Base-by-base conservation (phyloP, 2,329 filamentous ascomycete species). In the Phaeophleospora eucalypticola region DNA sequence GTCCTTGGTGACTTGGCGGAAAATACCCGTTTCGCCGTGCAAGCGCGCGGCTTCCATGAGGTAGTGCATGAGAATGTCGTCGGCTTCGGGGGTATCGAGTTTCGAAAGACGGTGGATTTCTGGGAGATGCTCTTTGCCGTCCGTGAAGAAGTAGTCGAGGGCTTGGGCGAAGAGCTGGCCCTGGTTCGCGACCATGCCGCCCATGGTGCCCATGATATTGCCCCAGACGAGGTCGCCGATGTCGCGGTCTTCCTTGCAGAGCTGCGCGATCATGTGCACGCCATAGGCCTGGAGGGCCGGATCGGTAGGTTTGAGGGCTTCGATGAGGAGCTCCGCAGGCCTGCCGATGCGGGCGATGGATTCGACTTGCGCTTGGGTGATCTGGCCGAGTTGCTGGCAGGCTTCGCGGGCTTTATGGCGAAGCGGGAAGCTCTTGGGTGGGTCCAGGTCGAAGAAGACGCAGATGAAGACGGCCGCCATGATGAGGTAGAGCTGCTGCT, bases 101-200 rank as follows among this genome's bases (percentile, higher is more conserved):
- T 69, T 66, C 1, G 77, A 74, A 10, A 80, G 65, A 1, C 63
- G 58, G 32, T 75, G 70, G 34, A 80, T 75, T 8, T 70, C 67
- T 2, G 70, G 62, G 55, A 77, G 70, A 60, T 79, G 70, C 29
- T 68, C 54, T 3, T 67, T 63, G 27, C 76, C 77, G 16, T 69
- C 64, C 3, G 70, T 69, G 37, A 82, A 68, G 61, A 79, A 81
- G 59, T 74, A 79, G 56, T 81, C 79, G 40, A 82, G 60, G 19
- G 71, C 76, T 52, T 81, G 78, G 0, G 69, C 74, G 56, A 81
- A 80, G 17, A 81, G 71, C 48, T 80, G 77, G 6, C 74, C 77
- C 57, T 81, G 78, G 46, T 79, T 80, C 2, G 74, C 68, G 3
- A 79, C 75, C 65, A 77, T 75, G 32, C 75, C 75, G 19, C 75